Percentiles rank a stretch among this genome's conserved stretches.
Conservation (phyloP, 1,284 basidiomycete genomes). For the Fistulinella staudtii region DNA sequence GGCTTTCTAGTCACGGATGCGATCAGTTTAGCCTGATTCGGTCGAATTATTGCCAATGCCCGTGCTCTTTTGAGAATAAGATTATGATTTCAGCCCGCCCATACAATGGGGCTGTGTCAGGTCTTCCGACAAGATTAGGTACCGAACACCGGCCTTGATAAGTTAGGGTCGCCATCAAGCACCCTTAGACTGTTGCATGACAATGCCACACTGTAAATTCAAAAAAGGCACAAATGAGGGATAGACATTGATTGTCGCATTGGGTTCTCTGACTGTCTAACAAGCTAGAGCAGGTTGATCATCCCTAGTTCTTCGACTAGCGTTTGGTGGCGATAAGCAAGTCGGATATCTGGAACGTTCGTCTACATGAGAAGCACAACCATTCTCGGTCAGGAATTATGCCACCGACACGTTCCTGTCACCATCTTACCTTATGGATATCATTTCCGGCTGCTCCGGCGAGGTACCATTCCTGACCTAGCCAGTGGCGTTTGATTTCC, state of each 20-base stretch:
- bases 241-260: not conserved
- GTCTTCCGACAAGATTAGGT: no score
- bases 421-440: slow-evolving; percentile 72
- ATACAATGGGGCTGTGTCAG: no score
- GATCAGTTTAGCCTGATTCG: no score
- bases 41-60: no score
- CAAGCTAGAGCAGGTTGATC: slow-evolving; percentile 38
- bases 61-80: no score
- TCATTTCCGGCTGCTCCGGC: slow-evolving; percentile 88
- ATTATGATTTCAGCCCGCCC: no score
- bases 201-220: not conserved
- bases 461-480: slow-evolving; percentile 86
- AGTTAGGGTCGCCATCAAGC: no score
- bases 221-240: not conserved
- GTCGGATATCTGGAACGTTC: slow-evolving; percentile 90
- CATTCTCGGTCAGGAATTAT: slow-evolving; percentile 13
- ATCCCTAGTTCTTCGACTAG: slow-evolving; percentile 83
- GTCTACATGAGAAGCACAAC: slow-evolving; percentile 52
- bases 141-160: no score
- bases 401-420: slow-evolving; percentile 4
- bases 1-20: no score
- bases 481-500: slow-evolving; percentile 97
- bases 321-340: slow-evolving; percentile 88
- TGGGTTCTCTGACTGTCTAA: slow-evolving; percentile 9
- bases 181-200: no score